phyloP scores from a whole-genome alignment of 1,139 yeast genomes.

The Hyphopichia fennica region DNA sequence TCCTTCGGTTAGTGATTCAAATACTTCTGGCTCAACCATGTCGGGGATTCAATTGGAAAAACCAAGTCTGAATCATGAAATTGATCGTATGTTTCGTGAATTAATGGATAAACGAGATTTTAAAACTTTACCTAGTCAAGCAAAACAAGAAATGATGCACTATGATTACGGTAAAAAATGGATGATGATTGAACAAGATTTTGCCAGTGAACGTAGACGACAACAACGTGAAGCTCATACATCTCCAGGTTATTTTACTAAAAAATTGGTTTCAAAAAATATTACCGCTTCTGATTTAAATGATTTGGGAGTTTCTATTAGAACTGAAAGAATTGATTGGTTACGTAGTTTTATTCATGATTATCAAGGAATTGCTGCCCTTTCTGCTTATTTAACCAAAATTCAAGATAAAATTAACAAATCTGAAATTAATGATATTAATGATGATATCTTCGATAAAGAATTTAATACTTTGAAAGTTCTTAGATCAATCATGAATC shows the following conservation, averaged over 20 bases:
- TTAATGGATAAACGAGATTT: slow-evolving; percentile 83
- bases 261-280: slow-evolving; percentile 67
- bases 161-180: slow-evolving; percentile 82
- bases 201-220: slow-evolving; percentile 70
- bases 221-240: slow-evolving; percentile 39
- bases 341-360: slow-evolving; percentile 72
- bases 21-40: slow-evolving; percentile 12
- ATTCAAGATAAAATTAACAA: slow-evolving; percentile 39
- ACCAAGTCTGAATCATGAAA: slow-evolving; percentile 59
- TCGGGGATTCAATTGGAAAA: slow-evolving; percentile 42
- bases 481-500: slow-evolving; percentile 50
- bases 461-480: slow-evolving; percentile 51
- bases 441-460: slow-evolving; percentile 46
- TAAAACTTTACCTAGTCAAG: slow-evolving; percentile 73
- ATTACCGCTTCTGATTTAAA: slow-evolving; percentile 73
- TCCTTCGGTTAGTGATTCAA: slow-evolving; percentile 16
- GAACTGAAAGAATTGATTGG: slow-evolving; percentile 94
- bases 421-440: slow-evolving; percentile 35
- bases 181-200: slow-evolving; percentile 89
- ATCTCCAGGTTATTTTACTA: slow-evolving; percentile 78
- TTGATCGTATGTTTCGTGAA: slow-evolving; percentile 65
- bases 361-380: slow-evolving; percentile 86
- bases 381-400: slow-evolving; percentile 45
- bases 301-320: slow-evolving; percentile 83
- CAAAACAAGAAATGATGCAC: slow-evolving; percentile 74